phyloP scores from a whole-genome alignment of 345 rosid species.

The Hypericum androsaemum region DNA sequence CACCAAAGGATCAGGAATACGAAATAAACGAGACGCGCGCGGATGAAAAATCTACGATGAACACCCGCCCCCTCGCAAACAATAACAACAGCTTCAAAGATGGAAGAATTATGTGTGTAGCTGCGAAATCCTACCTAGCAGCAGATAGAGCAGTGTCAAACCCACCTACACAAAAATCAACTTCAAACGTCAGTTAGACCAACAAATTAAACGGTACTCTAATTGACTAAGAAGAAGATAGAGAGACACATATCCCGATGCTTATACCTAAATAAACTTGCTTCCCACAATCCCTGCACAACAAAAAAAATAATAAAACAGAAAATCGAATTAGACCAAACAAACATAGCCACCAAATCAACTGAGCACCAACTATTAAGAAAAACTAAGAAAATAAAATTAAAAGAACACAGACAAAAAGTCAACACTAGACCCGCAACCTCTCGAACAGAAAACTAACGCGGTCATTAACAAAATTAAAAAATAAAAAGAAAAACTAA shows the following conservation, averaged over 20 bases:
- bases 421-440: not conserved
- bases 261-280: slow-evolving; percentile 89
- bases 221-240: not conserved
- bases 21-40: not conserved
- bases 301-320: not conserved
- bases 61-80: not conserved
- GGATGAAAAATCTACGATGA: too few species aligned
- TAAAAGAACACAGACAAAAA: slow-evolving; percentile 1
- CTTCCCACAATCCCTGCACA: slow-evolving; percentile 90
- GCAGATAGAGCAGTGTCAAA: slow-evolving; percentile 98
- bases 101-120: not conserved
- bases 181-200: slow-evolving; percentile 3
- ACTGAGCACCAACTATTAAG: slow-evolving; percentile 1
- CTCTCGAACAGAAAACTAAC: too few species aligned
- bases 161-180: slow-evolving; percentile 51
- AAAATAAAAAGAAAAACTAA: not conserved
- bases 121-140: slow-evolving; percentile 48
- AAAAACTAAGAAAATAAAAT: not conserved
- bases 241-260: slow-evolving; percentile 4
- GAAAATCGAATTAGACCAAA: not conserved
- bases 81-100: too few species aligned
- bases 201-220: slow-evolving; percentile 6
- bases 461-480: not conserved
- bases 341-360: not conserved
- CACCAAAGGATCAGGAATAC: not conserved